Evolutionary conservation across 1,284 basidiomycete species (phyloP), one percentile per base, ranked within the genome.

Genomic region (Cutaneotrichosporon arboriforme): DNA sequence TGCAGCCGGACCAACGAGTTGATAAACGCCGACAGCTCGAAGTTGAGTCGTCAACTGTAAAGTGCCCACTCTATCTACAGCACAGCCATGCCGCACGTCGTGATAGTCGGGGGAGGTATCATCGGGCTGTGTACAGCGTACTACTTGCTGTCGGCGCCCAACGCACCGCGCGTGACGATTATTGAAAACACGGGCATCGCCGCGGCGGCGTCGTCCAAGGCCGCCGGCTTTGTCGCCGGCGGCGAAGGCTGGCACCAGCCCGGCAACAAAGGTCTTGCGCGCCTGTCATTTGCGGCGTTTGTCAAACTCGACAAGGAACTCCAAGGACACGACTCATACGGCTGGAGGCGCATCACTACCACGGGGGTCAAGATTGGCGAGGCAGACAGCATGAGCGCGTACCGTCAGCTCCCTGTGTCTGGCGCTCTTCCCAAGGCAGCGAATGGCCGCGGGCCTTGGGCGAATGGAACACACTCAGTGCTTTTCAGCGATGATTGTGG

Each of bases 51-150:
- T 18, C 20, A 42, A 26, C 21, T 21, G 26, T 10, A 31, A 31
- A 31, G 26, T 10, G 38, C 38, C 38, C 18, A 21, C 20, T 22
- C 38, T 21, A 21, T 13, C 17, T 14, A 20, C 9, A 4, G 20
- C 4, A 8, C 17, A 20, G 38, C 18, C 18, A 40, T 22, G 44
- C 35, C 50, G 21, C 22, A 62, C 26, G 58, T 68, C 17, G 65
- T 67, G 21, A 67, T 70, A 34, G 49, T 70, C 34, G 70, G 83
- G 18, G 82, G 78, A 38, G 85, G 85, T 9, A 87, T 90, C 63
- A 84, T 90, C 38, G 90, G 90, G n/a, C 84, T 85, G 47, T 86
- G 85, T 13, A 87, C 85, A 0, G 89, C 89, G 13, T 73, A 63
- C 59, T 67, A 67, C 54, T 54, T 62, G 26, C 49, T 57, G 20